phyloP scores from a whole-genome alignment of 1,284 basidiomycete genomes.

The Hemileccinum hortonii region DNA sequence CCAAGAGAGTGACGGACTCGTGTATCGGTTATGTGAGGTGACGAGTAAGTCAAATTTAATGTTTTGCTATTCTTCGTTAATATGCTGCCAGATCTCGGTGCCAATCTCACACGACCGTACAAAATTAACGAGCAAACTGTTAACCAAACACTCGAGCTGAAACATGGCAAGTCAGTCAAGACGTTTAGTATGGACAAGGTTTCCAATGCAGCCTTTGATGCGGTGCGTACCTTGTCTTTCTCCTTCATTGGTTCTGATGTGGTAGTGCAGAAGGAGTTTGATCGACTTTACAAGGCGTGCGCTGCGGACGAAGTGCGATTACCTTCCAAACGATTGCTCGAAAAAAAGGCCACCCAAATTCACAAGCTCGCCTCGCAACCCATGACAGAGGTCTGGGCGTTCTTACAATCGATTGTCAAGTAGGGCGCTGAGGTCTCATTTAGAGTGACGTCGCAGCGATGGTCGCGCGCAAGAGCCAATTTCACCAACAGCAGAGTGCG shows the following conservation, averaged over 20 bases:
- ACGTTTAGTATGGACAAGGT: slow-evolving; percentile 76
- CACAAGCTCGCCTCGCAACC: slow-evolving; percentile 55
- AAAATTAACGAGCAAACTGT: slow-evolving; percentile 66
- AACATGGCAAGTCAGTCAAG: slow-evolving; percentile 63
- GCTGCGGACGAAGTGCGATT: slow-evolving; percentile 58
- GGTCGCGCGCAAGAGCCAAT: slow-evolving; percentile 62
- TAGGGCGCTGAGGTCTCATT: slow-evolving; percentile 8
- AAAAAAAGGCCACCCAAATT: slow-evolving; percentile 65
- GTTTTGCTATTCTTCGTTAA: slow-evolving; percentile 6
- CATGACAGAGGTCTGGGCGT: slow-evolving; percentile 67
- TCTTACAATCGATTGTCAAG: background rate
- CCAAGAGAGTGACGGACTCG: slow-evolving; percentile 48
- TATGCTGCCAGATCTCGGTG: slow-evolving; percentile 36
- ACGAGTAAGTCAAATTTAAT: slow-evolving; percentile 49
- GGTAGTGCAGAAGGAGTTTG: slow-evolving; percentile 66
- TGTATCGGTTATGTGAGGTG: slow-evolving; percentile 84
- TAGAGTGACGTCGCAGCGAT: slow-evolving; percentile 72
- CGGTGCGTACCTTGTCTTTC: slow-evolving; percentile 45
- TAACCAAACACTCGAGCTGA: slow-evolving; percentile 65
- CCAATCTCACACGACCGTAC: slow-evolving; percentile 65
- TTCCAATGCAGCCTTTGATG: slow-evolving; percentile 65
- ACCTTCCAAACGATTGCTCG: slow-evolving; percentile 63
- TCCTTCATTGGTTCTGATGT: slow-evolving; percentile 9
- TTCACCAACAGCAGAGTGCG: slow-evolving; percentile 46
- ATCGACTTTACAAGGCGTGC: slow-evolving; percentile 53